Evolutionary conservation across 2,329 filamentous ascomycete species (phyloP).

Genomic region (Fusarium subtropicale): DNA sequence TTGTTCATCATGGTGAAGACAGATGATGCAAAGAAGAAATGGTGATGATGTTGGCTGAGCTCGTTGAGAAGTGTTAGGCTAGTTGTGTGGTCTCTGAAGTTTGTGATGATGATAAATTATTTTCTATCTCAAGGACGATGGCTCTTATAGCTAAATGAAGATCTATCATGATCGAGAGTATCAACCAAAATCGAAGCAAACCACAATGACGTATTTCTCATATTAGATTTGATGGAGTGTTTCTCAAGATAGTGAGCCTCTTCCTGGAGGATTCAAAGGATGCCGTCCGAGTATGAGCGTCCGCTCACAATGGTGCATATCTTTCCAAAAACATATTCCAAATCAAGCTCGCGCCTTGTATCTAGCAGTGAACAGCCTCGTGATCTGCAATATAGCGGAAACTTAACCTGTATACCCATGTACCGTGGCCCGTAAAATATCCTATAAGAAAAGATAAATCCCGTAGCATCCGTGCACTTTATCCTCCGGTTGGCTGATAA

Average conservation of each 20-base stretch:
- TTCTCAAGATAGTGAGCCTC: not conserved
- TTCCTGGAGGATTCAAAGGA: not conserved
- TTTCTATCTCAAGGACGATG: not conserved
- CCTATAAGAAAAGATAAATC: not conserved
- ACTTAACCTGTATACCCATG: not conserved
- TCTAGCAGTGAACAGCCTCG: not conserved
- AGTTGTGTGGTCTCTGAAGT: not conserved
- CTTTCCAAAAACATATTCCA: not conserved
- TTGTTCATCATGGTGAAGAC: constrained; percentile 6
- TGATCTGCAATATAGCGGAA: not conserved
- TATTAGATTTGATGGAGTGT: not conserved
- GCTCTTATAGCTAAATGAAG: not conserved
- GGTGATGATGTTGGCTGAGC: rapidly evolving
- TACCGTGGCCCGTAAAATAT: not conserved
- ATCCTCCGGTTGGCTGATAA: not conserved
- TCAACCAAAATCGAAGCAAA: rapidly evolving
- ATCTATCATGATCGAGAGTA: rapidly evolving
- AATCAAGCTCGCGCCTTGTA: not conserved
- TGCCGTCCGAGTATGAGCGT: not conserved
- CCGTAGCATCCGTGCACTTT: not conserved
- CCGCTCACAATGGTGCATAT: not conserved
- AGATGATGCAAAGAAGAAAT: not conserved
- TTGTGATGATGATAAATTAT: not conserved
- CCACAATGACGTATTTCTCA: not conserved
- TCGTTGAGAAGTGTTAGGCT: not conserved